These are phyloP conservation scores for Cladophialophora exuberans DNA, from an alignment of 2,329 filamentous ascomycete genomes.

Conservation along the genomic window DNA sequence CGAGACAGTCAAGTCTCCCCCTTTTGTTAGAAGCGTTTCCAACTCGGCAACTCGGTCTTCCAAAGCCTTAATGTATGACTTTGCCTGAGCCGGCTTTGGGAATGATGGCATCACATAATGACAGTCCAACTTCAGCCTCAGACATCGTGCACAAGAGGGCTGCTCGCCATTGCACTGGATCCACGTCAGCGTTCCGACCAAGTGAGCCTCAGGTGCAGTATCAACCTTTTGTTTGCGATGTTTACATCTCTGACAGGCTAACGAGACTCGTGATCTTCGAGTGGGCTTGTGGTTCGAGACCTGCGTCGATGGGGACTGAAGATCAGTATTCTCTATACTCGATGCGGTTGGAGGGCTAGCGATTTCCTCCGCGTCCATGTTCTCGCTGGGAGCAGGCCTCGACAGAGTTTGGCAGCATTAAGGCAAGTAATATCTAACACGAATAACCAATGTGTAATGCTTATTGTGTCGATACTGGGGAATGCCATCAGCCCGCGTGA, in stretches of 20 bases:
- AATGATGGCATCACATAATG: constrained; percentile 3
- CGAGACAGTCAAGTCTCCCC: background rate
- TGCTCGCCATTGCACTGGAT: constrained; percentile 8
- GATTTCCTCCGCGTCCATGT: too few species aligned
- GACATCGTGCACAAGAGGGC: background rate
- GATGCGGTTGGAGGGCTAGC: too few species aligned
- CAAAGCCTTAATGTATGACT: constrained; percentile 7
- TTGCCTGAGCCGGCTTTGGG: background rate
- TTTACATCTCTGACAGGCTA: constrained; percentile 11
- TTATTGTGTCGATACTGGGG: too few species aligned
- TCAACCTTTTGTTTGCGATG: constrained; percentile 5
- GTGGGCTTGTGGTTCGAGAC: too few species aligned
- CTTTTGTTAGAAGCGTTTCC: constrained; percentile 1
- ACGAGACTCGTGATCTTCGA: constrained; percentile 2
- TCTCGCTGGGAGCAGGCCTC: too few species aligned
- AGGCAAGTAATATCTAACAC: too few species aligned
- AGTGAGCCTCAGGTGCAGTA: background rate
- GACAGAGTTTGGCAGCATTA: too few species aligned
- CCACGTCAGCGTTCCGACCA: background rate
- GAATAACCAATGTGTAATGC: too few species aligned
- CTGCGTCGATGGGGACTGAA: too few species aligned
- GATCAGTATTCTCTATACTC: too few species aligned
- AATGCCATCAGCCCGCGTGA: too few species aligned
- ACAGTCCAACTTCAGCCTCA: background rate
- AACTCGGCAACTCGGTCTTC: constrained; percentile 7